Percentiles rank a stretch among this genome's conserved stretches.
Evolutionary conservation across 2,329 filamentous ascomycete species (phyloP).

Genomic region (Diplodia intermedia): DNA sequence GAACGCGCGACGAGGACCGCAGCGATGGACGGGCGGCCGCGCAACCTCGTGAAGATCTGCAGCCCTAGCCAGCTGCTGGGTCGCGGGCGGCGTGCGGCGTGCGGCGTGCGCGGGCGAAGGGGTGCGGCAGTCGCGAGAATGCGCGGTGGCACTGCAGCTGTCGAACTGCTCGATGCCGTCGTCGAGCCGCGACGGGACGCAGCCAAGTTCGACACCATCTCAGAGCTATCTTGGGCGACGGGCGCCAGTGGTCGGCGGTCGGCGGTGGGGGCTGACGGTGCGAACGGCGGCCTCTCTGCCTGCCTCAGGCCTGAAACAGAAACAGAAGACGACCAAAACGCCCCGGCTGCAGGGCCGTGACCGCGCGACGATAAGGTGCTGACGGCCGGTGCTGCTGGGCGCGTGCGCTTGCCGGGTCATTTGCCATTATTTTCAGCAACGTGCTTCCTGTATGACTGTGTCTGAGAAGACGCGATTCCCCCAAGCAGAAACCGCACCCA

Average conservation of each 20-base stretch:
- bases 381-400: constrained; percentile 22
- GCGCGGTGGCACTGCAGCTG: constrained; percentile 1
- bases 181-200: background rate
- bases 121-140: constrained; percentile 6
- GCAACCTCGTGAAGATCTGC: constrained; percentile 31
- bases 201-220: constrained; percentile 1
- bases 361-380: constrained; percentile 28
- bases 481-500: constrained; percentile 12
- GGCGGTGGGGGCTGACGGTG: constrained; percentile 19
- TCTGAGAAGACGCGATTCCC: constrained; percentile 24
- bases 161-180: background rate
- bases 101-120: constrained; percentile 5
- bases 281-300: background rate
- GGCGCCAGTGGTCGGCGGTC: background rate
- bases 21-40: background rate
- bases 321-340: constrained; percentile 9
- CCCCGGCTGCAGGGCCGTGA: constrained; percentile 26
- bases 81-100: background rate
- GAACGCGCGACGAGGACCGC: constrained; percentile 20
- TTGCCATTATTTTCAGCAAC: constrained; percentile 32
- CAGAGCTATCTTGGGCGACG: constrained; percentile 28
- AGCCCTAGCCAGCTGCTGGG: constrained; percentile 21
- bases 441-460: constrained; percentile 30
- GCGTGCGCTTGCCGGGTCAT: constrained; percentile 25
- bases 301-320: constrained; percentile 14